Evolutionary conservation across 345 rosid genomes (phyloP), one percentile per base, ranked within the genome.

Genomic region (Nasturtium officinale): DNA sequence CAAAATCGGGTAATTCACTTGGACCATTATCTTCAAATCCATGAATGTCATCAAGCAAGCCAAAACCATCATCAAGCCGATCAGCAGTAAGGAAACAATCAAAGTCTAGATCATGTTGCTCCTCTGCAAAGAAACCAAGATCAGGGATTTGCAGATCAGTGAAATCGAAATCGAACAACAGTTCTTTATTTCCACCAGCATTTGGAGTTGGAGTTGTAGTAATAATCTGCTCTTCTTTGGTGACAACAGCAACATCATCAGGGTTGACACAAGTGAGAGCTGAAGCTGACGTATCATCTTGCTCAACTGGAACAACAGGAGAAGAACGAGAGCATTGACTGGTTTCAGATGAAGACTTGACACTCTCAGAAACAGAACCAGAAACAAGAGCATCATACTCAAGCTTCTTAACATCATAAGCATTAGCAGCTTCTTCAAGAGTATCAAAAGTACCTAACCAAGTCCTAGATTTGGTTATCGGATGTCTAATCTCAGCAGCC

Each of bases 401-500:
- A 9, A 76, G 73, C 75, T 86, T 87, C 81, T 85, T 92, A 12
- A 70, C 74, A 43, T 83, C 80, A 21, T 92, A 90, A 52, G 96
- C 99, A 26, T 81, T 78, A 21, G 91, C 88, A 3, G 99, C 99
- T 17, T 88, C 97, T 74, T 92, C 96, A 0, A 82, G 86, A 9
- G 99, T 92, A 0, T 82, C 66, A 63, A 76, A 96, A 37, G 99
- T 92, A 42, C 99, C 99, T 76, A 96, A 81, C 99, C 99, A 96
- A 17, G 76, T 80, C 73, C 99, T 85, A 29, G 66, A 71, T 23
- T 80, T 85, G 37, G 80, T 78, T 3, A 85, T 38, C 0, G 99
- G 97, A 74, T 96, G 84, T 18, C 97, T 73, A 50, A 96, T 96
- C 77, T 96, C 99, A 55, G 99, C 99, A 12, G 99, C 98, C 98